Evolutionary conservation across 202 grass and related monocot genomes (phyloP), one percentile per base, ranked within the genome.

Genomic region (Carex sylvatica): DNA sequence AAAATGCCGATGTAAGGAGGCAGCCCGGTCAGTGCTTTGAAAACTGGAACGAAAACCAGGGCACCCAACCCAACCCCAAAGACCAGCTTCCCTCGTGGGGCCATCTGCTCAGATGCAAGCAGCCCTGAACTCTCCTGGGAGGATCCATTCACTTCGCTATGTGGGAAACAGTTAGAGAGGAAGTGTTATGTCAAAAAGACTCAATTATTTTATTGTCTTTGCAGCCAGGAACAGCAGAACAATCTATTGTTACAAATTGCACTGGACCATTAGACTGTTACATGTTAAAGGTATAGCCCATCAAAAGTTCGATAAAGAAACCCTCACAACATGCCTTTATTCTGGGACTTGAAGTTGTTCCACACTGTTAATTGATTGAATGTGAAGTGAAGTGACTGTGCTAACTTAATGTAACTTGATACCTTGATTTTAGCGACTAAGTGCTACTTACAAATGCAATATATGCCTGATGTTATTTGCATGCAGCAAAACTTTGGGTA

Each of bases 1-100:
- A 98, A 84, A 78, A 95, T 98, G 71, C 95, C 92, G 58, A 98
- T 90, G 82, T 86, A 98, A 85, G 95, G 95, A 44, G 95, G 95
- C 38, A 98, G 63, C 19, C 95, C 95, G 2, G 95, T 98, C 47
- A 95, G 64, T 74, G 90, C 76, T 88, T 95, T 98, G 53, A 98
- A 95, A 69, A 90, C 84, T 9, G 95, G 95, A 85, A 98, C 95
- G 82, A 84, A 95, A 14, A 98, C 68, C 85, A 98, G 83, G 38
- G 95, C 90, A 63, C 89, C 95, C 82, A 95, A 18, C 68, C 92
- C 95, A 84, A 91, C 95, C 65, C 83, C 82, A 80, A 98, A 90
- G 74, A 95, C 95, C 83, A 98, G 92, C 76, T 91, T 82, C 64
- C 95, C 92, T 35, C 95, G 90, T 84, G 95, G 95, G 81, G 95